phyloP scores from a whole-genome alignment of 352 stramenopile genomes.

The Pythium phragmiticola region DNA sequence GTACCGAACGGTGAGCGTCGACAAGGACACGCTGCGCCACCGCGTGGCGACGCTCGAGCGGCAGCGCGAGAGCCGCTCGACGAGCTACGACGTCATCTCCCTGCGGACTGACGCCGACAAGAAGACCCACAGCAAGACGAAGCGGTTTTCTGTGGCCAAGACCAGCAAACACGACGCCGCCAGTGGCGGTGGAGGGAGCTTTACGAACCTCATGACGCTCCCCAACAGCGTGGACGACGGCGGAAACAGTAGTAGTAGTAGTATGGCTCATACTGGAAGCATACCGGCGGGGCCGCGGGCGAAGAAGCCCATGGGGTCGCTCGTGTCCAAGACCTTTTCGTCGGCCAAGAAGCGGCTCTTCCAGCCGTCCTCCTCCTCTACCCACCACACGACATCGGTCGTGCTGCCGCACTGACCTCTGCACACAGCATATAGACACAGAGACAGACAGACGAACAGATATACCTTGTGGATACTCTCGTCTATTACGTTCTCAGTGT shows the following conservation, averaged over 20 bases:
- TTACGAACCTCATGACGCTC: conserved; percentile 62
- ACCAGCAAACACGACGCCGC: conserved; percentile 16
- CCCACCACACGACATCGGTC: conserved; percentile 36
- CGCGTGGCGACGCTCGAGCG: conserved; percentile 37
- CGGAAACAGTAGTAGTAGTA: not conserved
- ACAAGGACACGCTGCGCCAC: conserved; percentile 39
- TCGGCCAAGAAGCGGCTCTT: conserved; percentile 58
- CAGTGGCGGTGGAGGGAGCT: conserved; percentile 27
- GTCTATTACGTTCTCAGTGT: not conserved
- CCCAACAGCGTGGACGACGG: conserved; percentile 43
- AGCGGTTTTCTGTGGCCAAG: conserved; percentile 16
- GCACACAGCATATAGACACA: not conserved
- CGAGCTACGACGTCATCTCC: conserved; percentile 47
- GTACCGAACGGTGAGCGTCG: conserved; percentile 45
- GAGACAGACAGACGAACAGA: not conserved
- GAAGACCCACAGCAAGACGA: conserved; percentile 32
- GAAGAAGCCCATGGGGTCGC: conserved; percentile 35
- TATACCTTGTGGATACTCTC: not conserved
- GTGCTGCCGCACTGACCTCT: conserved; percentile 24
- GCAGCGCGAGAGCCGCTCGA: conserved; percentile 9
- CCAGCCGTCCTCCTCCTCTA: conserved; percentile 8
- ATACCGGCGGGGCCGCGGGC: conserved; percentile 10
- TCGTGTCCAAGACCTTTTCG: conserved; percentile 57
- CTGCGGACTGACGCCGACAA: conserved; percentile 32
- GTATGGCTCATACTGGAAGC: not conserved